Conservation (phyloP, 2,329 filamentous ascomycete species). For the Claviceps digitariae region DNA sequence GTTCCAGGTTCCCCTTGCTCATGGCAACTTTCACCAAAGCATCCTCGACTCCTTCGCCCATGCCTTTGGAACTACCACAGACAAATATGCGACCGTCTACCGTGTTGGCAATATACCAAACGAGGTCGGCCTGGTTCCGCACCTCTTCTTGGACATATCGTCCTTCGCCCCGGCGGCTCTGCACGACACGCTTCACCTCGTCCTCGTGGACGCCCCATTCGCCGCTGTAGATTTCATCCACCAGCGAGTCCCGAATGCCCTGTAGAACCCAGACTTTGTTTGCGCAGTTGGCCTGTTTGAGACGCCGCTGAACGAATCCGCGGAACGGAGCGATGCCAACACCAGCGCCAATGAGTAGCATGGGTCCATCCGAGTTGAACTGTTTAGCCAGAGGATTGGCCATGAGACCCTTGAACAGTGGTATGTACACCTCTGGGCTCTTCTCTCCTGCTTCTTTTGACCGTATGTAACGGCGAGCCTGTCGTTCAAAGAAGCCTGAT, state of each 20-base stretch:
- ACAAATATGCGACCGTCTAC: conserved; percentile 95
- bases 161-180: conserved; percentile 63
- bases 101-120: conserved; percentile 95
- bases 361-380: conserved; percentile 87
- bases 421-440: conserved; percentile 56
- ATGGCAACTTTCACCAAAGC: conserved; percentile 84
- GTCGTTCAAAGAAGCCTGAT: conserved; percentile 83
- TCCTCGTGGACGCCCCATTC: conserved; percentile 92
- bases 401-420: conserved; percentile 99
- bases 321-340: conserved; percentile 96
- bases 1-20: conserved; percentile 76
- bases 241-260: conserved; percentile 80
- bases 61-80: conserved; percentile 86
- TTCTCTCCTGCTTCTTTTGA: conserved; percentile 48
- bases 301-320: conserved; percentile 85
- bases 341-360: conserved; percentile 93
- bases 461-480: conserved; percentile 59
- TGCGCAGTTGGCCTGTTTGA: conserved; percentile 89
- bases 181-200: conserved; percentile 69
- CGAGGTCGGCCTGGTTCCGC: conserved; percentile 77
- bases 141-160: conserved; percentile 97
- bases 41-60: conserved; percentile 91
- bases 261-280: conserved; percentile 98
- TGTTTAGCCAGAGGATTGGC: conserved; percentile 85
- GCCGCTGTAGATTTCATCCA: conserved; percentile 92